Conservation (phyloP, 2,329 filamentous ascomycete genomes). For the Xylariomycetidae sp. region DNA sequence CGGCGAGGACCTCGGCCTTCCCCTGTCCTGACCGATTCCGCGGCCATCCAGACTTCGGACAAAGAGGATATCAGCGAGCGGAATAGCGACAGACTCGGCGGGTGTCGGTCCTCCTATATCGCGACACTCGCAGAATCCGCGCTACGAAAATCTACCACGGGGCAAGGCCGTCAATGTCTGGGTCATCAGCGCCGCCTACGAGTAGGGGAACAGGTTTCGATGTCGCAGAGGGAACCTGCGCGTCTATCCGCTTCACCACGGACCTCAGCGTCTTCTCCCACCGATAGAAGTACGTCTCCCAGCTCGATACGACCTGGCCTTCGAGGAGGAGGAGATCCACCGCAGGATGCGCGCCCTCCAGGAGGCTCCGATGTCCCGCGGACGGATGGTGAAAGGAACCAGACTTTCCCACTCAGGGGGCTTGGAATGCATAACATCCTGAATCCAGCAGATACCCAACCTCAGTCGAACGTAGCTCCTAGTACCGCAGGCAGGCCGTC, state of each 20-base stretch:
- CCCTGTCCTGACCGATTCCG: conserved; percentile 20
- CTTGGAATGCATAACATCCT: conserved; percentile 40
- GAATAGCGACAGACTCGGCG: conserved; percentile 20
- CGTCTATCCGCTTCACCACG: conserved; percentile 51
- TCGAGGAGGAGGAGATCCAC: conserved; percentile 26
- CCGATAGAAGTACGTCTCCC: conserved; percentile 28
- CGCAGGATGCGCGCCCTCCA: conserved; percentile 21
- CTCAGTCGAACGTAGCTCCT: conserved; percentile 13
- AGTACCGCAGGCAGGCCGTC: conserved; percentile 11
- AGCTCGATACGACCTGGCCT: conserved; percentile 22
- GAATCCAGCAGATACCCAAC: conserved; percentile 37
- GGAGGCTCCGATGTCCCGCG: conserved; percentile 21
- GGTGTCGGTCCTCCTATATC: conserved; percentile 20
- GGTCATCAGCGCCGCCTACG: conserved; percentile 45
- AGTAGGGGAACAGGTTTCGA: conserved; percentile 57
- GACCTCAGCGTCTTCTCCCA: conserved; percentile 39
- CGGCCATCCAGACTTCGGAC: no score
- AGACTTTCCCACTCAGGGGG: conserved; percentile 28
- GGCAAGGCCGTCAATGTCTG: conserved; percentile 51
- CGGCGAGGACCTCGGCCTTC: conserved; percentile 28
- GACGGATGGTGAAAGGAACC: conserved; percentile 24
- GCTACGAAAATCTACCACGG: conserved; percentile 20
- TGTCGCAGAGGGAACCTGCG: conserved; percentile 58
- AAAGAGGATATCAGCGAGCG: no score
- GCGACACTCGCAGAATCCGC: conserved; percentile 23